Base-by-base conservation (phyloP, 108 stramenopile species). In the Pseudonitzschia multistriata region DNA sequence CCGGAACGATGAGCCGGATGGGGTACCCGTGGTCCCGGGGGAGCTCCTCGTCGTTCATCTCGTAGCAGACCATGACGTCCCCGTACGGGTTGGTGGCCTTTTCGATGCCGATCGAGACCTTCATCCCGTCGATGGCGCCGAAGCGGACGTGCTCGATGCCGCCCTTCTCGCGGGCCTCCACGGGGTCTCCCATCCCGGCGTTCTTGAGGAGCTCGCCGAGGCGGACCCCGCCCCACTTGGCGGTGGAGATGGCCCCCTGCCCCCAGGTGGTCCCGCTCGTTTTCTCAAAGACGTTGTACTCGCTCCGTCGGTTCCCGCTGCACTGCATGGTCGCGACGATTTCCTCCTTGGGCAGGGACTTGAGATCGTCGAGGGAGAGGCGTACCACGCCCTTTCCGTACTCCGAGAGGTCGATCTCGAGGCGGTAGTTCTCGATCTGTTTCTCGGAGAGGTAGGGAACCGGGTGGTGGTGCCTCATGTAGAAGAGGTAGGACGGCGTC, bases 1-100 rank as follows among this genome's bases (percentile, higher is more conserved):
- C 99, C 13, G 99, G 99, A 50, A 97, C 94, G 61, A 99, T 88
- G n/a, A 85, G 79, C 19, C 99, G 84, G 15, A 99, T 72, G 21
- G 99, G 99, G 63, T 70, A 95, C 29, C 99, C 99, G 81, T 99
- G 99, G 65, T 98, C 97, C 4, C 96, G 82, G 45, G 95, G 89
- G 19, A 98, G 63, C 5, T 81, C 82, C 64, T 88, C 83, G 4
- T 83, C 97, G 74, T 99, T 98, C 99, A 99, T 98, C 81, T 96
- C 96, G 68, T 95, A 96, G 30, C 93, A 95, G 37, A 99, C 56
- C 50, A 99, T 77, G n/a, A 87, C 90, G 75, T 99, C 97, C 5
- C 96, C 96, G 62, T 82, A 86, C 15, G 89, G 88, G 67, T 79
- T 83, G 25, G 86, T 66, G 7, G 96, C 97, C 78, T 97, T 96